These are phyloP conservation scores for Trypanosoma scelopori DNA, from an alignment of 208 protist genomes.

Conservation along the genomic window DNA sequence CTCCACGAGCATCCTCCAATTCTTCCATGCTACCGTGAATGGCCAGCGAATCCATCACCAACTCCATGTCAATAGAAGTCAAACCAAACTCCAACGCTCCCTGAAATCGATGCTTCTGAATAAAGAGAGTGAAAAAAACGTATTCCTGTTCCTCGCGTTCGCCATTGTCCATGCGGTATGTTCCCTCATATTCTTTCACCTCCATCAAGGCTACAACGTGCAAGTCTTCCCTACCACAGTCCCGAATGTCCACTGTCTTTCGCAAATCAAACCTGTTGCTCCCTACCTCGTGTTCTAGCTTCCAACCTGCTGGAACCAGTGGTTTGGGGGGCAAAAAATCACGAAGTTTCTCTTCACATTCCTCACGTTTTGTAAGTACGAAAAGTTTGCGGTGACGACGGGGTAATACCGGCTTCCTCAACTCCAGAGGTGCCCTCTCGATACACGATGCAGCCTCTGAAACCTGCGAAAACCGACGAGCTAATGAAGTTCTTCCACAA, in stretches of 20 bases:
- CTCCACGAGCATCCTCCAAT: slow-evolving; percentile 47
- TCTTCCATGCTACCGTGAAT: slow-evolving; percentile 61
- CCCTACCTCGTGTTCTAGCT: slow-evolving; percentile 41
- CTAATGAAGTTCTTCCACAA: neutral
- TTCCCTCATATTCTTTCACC: slow-evolving; percentile 74
- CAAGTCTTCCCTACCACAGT: slow-evolving; percentile 65
- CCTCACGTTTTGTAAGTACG: slow-evolving; percentile 54
- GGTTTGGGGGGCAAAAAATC: slow-evolving; percentile 81
- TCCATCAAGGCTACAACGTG: slow-evolving; percentile 73
- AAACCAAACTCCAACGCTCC: slow-evolving; percentile 76
- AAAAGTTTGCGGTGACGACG: slow-evolving; percentile 36
- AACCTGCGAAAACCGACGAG: slow-evolving; percentile 6
- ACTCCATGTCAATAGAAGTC: slow-evolving; percentile 87
- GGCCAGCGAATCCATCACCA: slow-evolving; percentile 81
- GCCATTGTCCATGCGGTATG: slow-evolving; percentile 86
- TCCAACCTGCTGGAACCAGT: slow-evolving; percentile 66
- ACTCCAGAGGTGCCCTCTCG: neutral
- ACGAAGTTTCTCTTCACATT: slow-evolving; percentile 68
- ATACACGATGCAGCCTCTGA: neutral
- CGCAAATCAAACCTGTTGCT: slow-evolving; percentile 74
- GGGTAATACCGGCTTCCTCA: neutral
- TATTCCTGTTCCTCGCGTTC: slow-evolving; percentile 87
- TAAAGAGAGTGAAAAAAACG: slow-evolving; percentile 77
- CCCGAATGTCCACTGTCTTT: slow-evolving; percentile 65
- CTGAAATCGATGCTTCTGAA: slow-evolving; percentile 57